phyloP scores from a whole-genome alignment of 2,329 filamentous ascomycete genomes.

The Pseudogymnoascus verrucosus region DNA sequence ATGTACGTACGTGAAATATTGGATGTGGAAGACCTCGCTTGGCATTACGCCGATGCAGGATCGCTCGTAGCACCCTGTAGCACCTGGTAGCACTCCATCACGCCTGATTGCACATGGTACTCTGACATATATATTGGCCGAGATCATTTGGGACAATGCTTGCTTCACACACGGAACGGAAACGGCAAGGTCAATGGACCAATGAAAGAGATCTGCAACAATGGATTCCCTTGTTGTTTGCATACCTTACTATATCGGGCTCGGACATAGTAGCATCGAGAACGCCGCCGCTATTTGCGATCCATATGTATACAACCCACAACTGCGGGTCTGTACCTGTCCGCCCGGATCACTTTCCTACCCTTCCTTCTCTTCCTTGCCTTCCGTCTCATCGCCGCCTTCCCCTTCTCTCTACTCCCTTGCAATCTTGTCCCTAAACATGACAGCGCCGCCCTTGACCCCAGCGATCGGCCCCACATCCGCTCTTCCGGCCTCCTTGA shows the following conservation, averaged over 20 bases:
- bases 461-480: conserved; percentile 26
- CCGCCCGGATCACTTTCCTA: neutral
- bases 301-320: neutral
- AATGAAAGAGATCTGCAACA: neutral
- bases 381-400: neutral
- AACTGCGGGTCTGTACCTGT: neutral
- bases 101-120: neutral
- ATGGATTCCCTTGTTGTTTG: neutral
- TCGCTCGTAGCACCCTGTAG: neutral
- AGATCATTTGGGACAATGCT: neutral
- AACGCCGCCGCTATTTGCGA: neutral
- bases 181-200: neutral
- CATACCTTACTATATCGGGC: neutral
- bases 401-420: neutral
- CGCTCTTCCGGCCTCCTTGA: conserved; percentile 28
- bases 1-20: neutral
- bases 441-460: conserved; percentile 26
- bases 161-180: neutral
- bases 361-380: neutral
- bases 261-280: neutral
- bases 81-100: neutral
- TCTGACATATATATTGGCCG: neutral
- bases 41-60: neutral
- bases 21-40: neutral
- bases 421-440: conserved; percentile 22